phyloP scores from a whole-genome alignment of 345 rosid species.

The Populus alba region DNA sequence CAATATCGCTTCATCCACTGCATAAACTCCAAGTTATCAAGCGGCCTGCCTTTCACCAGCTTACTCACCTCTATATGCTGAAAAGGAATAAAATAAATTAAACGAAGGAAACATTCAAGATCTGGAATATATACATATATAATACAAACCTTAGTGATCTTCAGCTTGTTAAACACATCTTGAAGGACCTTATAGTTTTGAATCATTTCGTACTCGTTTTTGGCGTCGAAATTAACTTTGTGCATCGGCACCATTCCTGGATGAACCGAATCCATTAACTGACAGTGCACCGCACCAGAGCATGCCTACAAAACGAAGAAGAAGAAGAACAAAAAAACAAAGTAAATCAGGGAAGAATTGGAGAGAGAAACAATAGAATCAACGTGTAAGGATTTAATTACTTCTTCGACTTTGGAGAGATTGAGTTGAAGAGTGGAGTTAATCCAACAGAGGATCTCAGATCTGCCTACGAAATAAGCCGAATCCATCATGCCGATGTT shows the following conservation, averaged over 20 bases:
- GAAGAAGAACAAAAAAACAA: neutral
- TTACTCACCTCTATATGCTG: constrained; percentile 92
- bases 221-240: constrained; percentile 94
- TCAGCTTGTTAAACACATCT: constrained; percentile 93
- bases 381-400: neutral
- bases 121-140: neutral
- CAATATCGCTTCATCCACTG: constrained; percentile 98
- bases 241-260: constrained; percentile 96
- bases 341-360: neutral
- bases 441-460: constrained; percentile 95
- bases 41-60: constrained; percentile 90
- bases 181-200: constrained; percentile 96
- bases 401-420: constrained; percentile 99
- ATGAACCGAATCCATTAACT: constrained; percentile 87
- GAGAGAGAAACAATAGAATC: neutral
- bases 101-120: neutral
- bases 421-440: constrained; percentile 83
- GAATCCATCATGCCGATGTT: constrained; percentile 92
- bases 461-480: constrained; percentile 93
- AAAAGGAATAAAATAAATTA: neutral
- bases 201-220: constrained; percentile 96
- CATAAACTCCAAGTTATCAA: constrained; percentile 96
- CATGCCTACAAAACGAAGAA: constrained; percentile 50
- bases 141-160: constrained; percentile 76
- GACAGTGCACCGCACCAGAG: constrained; percentile 89